Evolutionary conservation across 441 rosid species (phyloP), one percentile per base, ranked within the genome.

Genomic region (Erodium chrysanthum): DNA sequence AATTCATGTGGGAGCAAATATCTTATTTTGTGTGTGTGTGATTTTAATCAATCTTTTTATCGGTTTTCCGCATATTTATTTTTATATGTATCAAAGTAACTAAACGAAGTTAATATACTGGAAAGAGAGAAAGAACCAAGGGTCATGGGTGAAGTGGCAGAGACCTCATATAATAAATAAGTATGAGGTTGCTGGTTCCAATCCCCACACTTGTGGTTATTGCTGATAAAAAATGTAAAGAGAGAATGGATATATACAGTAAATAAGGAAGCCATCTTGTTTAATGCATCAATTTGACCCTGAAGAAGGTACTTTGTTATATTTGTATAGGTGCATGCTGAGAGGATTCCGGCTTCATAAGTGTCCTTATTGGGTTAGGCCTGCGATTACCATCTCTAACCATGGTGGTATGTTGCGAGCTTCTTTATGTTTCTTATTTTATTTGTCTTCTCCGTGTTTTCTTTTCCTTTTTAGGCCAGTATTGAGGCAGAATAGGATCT

Each of bases 291-390:
- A 60, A 11, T 48, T 66, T 71, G 3, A 68, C 65, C 20, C 18
- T 29, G 0, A 56, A 52, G 54, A 10, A 66, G 60, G 64, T 69
- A 54, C 76, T 80, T 61, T 63, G 60, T 73, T 65, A 72, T 72
- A 63, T 18, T 73, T 61, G 27, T 75, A 50, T 81, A 89, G 96
- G 81, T 91, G 97, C 82, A 89, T 88, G 90, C 87, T 91, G 7
- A 84, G 92, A 75, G 96, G 96, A 23, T 87, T 91, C 74, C 86
- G 88, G 64, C 80, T 91, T 77, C 89, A 78, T 75, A 83, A 76
- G 67, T 87, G 97, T 69, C 97, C 94, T 70, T 87, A 88, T 71
- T 91, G 96, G 97, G 80, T 87, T 74, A 82, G 96, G 80, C 97
- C 97, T 14, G 80, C 89, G 33, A 80, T 91, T 44, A 84, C 86